phyloP scores from a whole-genome alignment of 1,284 basidiomycete genomes.

The Rhodotorula sp. region DNA sequence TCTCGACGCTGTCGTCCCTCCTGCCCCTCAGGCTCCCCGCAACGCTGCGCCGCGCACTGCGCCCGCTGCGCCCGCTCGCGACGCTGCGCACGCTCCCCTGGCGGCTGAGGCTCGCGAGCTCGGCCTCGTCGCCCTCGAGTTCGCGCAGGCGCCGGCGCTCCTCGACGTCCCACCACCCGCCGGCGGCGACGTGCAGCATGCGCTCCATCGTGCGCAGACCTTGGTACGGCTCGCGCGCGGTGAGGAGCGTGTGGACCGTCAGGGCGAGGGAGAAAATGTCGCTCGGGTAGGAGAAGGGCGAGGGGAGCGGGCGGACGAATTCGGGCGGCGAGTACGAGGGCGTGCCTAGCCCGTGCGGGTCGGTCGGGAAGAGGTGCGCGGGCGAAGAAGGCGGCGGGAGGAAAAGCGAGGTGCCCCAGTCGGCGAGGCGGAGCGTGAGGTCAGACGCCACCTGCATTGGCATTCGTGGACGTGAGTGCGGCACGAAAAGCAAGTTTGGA shows the following conservation, averaged over 20 bases:
- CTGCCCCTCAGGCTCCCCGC: slow-evolving; percentile 6
- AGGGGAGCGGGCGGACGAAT: slow-evolving; percentile 50
- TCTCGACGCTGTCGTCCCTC: slow-evolving; percentile 19
- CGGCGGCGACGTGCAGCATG: slow-evolving; percentile 54
- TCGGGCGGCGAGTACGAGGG: slow-evolving; percentile 58
- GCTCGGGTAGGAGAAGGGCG: slow-evolving; percentile 53
- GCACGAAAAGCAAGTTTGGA: neutral
- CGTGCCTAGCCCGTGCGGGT: slow-evolving; percentile 56
- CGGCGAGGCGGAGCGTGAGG: slow-evolving; percentile 49
- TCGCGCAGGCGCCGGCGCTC: slow-evolving; percentile 49
- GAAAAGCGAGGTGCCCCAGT: slow-evolving; percentile 56
- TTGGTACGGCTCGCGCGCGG: slow-evolving; percentile 55
- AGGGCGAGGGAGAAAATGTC: slow-evolving; percentile 58
- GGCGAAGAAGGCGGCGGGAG: slow-evolving; percentile 39
- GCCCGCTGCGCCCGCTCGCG: slow-evolving; percentile 8
- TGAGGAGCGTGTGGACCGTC: slow-evolving; percentile 54
- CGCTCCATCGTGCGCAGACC: slow-evolving; percentile 52
- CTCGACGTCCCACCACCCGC: slow-evolving; percentile 55
- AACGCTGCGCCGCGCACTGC: slow-evolving; percentile 1
- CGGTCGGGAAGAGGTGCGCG: slow-evolving; percentile 44
- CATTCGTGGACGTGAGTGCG: neutral
- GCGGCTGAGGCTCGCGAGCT: slow-evolving; percentile 11
- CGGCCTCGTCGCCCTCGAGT: slow-evolving; percentile 5
- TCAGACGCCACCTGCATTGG: slow-evolving; percentile 35
- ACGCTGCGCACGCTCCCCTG: slow-evolving; percentile 10